These are phyloP conservation scores for Ceratobasidium theobromae DNA, from an alignment of 1,284 basidiomycete genomes.

Conservation along the genomic window DNA sequence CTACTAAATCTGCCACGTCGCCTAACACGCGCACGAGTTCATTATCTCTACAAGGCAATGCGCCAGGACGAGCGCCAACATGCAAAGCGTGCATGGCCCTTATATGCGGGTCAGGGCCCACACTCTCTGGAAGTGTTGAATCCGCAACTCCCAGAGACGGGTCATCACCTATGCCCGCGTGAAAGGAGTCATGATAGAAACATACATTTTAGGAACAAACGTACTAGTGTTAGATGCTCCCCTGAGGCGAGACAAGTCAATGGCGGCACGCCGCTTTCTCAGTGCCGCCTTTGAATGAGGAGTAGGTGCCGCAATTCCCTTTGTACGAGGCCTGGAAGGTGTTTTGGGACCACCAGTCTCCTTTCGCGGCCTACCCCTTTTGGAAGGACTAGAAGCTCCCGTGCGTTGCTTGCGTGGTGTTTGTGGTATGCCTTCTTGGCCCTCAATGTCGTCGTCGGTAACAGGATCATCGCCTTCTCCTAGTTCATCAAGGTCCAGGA, in stretches of 20 bases:
- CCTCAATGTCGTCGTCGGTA: constrained; percentile 2
- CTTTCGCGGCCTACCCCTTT: constrained; percentile 3
- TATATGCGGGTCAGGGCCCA: constrained; percentile 63
- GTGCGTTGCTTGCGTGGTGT: constrained; percentile 6
- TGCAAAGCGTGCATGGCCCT: constrained; percentile 87
- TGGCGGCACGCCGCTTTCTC: constrained; percentile 39
- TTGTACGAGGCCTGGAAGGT: constrained; percentile 23
- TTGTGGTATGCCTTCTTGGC: constrained; percentile 1
- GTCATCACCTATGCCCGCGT: constrained; percentile 42
- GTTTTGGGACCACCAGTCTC: constrained; percentile 19
- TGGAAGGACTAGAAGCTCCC: constrained; percentile 9
- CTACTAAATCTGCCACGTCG: constrained; percentile 81
- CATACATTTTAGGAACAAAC: background rate
- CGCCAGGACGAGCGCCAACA: constrained; percentile 89
- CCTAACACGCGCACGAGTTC: constrained; percentile 81
- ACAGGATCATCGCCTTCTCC: constrained; percentile 12
- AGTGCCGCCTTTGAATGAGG: constrained; percentile 68
- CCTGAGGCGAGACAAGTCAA: constrained; percentile 21
- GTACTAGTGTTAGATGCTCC: constrained; percentile 11
- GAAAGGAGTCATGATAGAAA: background rate
- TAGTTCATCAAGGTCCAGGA: background rate
- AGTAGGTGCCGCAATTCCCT: constrained; percentile 52
- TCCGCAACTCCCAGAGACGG: constrained; percentile 51
- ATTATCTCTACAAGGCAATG: constrained; percentile 85
- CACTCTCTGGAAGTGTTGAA: constrained; percentile 18